These are phyloP conservation scores for Botrytis elliptica DNA, from an alignment of 2,329 filamentous ascomycete genomes.

Conservation along the genomic window DNA sequence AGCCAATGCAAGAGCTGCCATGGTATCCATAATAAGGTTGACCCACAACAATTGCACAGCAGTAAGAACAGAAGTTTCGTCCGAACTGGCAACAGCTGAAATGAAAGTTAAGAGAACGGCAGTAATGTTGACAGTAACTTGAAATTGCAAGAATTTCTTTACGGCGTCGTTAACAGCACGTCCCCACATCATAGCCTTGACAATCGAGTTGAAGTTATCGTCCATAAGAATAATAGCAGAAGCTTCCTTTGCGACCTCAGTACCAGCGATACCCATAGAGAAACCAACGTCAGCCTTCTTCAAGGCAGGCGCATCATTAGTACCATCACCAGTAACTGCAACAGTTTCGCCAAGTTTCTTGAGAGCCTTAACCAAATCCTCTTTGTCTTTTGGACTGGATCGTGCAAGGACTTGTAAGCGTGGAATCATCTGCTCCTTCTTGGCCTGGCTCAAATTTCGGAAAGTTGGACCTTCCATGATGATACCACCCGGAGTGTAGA, in stretches of 20 bases:
- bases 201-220: constrained; percentile 62
- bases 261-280: constrained; percentile 66
- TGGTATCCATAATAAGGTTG: constrained; percentile 83
- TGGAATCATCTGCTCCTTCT: constrained; percentile 59
- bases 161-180: constrained; percentile 56
- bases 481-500: constrained; percentile 52
- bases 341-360: constrained; percentile 66
- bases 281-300: constrained; percentile 67
- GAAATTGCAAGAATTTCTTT: constrained; percentile 55
- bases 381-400: constrained; percentile 69
- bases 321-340: constrained; percentile 65
- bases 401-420: constrained; percentile 66
- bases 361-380: constrained; percentile 61
- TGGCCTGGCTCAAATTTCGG: constrained; percentile 56
- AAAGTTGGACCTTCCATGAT: constrained; percentile 70
- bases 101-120: constrained; percentile 77
- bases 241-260: constrained; percentile 62
- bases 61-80: constrained; percentile 67
- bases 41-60: constrained; percentile 83
- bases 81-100: constrained; percentile 63
- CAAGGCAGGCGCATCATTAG: constrained; percentile 64
- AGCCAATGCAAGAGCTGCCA: constrained; percentile 73
- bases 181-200: constrained; percentile 62
- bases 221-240: constrained; percentile 62
- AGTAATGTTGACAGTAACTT: constrained; percentile 76